Base-by-base conservation (phyloP, 2,329 filamentous ascomycete species). In the Chrysoporthe austroafricana region DNA sequence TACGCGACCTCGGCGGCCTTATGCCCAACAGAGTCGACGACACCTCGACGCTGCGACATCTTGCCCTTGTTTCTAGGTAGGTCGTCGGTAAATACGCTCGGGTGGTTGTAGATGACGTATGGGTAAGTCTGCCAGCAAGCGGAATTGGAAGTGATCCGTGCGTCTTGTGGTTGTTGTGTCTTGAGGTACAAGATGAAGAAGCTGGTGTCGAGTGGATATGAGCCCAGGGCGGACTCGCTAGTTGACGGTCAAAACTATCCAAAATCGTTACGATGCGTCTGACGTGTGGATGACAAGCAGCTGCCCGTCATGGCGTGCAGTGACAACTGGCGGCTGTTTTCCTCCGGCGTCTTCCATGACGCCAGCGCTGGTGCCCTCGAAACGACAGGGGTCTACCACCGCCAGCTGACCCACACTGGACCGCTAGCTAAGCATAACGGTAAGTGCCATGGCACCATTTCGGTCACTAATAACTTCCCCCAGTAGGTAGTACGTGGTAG, bases 1-100 rank as follows among this genome's bases (percentile, higher is more conserved):
- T 77, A 86, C 84, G 83, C 76, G 70, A 86, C 81, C 72, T 84
- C 80, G 68, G 84, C 82, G 26, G 84, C 84, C 74, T 79, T 85
- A 56, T 77, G 76, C 64, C 80, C 77, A 13, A 84, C 77, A 0
- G 80, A 77, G 32, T 79, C 72, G 34, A 77, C 77, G 64, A 82
- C 50, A 57, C 70, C 62, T 21, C 54, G 62, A 46, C 64, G 69
- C 44, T 69, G 67, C 39, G 69, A 70, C 69, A 70, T 70, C 21
- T 32, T 58, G 43, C 11, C 13, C n/a, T 60, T 36, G n/a, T 34
- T 42, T 2, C n/a, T 39, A 14, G 32, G 3, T 21, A 21, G 2
- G n/a, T 14, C 39, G 57, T 44, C 1, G 54, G 3, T 21, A n/a
- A 7, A n/a, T 8, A 11, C 39, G 54, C 34, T 36, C 18, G 18